Evolutionary conservation across 2,329 filamentous ascomycete species (phyloP), one percentile per base, ranked within the genome.

Genomic region (Aspergillus ibericus): DNA sequence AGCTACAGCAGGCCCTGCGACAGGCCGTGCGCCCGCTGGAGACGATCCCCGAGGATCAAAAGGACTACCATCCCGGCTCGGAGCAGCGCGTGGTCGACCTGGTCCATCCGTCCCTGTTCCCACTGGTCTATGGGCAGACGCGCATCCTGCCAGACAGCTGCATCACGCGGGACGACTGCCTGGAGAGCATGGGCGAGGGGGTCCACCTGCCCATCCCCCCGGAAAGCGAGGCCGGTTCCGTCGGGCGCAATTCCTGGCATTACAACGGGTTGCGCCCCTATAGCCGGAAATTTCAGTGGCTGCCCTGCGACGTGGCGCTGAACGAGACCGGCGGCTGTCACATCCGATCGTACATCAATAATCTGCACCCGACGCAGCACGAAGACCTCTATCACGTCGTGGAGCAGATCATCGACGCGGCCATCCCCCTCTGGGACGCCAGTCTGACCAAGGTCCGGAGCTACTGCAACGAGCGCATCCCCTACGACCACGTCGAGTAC

Each of bases 61-160:
- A 84, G 64, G 87, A 90, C 69, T 90, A 85, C 80, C 86, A 89
- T 69, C 87, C 86, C 0, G 76, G 80, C 2, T 85, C 82, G 0
- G 75, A 85, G 32, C 70, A 75, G 0, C 82, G 82, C 58, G 86
- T 90, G 0, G 79, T 88, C 1, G 82, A 90, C 66, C 73, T 90
- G 0, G 82, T 90, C 1, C 83, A 90, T 61, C 87, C 87, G 0
- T 90, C 87, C 1, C 62, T 75, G 3, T 76, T 71, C 46, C 72
- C 74, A 0, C 55, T 76, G 1, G 56, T 75, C 12, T 74, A 72
- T 51, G 70, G 70, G 1, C 55, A 49, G 4, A 70, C 61, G 8
- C 63, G 58, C 7, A 60, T 71, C 15, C 54, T 76, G 3, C 56
- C 50, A 4, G 62, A 68, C 10, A 29, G 44, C 7, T 18, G 35